Evolutionary conservation across 148 eudicot genomes (phyloP), one percentile per base, ranked within the genome.

Genomic region (Spergularia bocconei): DNA sequence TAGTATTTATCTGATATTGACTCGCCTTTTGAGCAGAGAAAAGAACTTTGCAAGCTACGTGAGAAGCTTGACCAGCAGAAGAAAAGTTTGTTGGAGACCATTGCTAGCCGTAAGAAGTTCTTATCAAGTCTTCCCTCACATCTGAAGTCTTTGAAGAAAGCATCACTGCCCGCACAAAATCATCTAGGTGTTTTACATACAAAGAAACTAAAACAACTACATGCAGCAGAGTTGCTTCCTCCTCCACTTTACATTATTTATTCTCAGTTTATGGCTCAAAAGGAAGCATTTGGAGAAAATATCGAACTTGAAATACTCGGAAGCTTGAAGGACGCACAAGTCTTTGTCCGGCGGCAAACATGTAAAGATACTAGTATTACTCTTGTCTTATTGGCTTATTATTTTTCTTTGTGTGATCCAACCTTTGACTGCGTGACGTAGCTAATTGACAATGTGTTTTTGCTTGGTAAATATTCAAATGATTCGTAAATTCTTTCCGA

Each of bases 81-180:
- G 87, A 91, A 89, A 87, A 82, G 82, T 75, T 86, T 91, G 60
- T 73, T 80, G 82, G 94, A 88, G 85, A 88, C 86, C n/a, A 91
- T 95, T 74, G 88, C 94, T 72, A 91, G 77, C 80, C 77, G 98
- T 81, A 92, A 88, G 85, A 95, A 91, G 80, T 95, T 95, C 82
- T 79, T 95, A 77, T 90, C 93, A 48, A 95, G 99, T 84, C 94
- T 95, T 62, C 99, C 99, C 71, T 91, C 97, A 38, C 96, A 95
- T 83, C 99, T 95, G 48, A 95, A 95, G 82, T 87, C 99, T 11
- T 87, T 95, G 21, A 95, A 91, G 84, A 95, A 95, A 80, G 99
- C 99, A 69, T 95, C 99, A 53, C 75, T 92, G 82, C 99, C 99
- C 9, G 92, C 93, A 52, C 98, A 95, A 77, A 80, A 88, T 73